Conservation (phyloP, 345 rosid species). For the Eucalyptus dawsonii region DNA sequence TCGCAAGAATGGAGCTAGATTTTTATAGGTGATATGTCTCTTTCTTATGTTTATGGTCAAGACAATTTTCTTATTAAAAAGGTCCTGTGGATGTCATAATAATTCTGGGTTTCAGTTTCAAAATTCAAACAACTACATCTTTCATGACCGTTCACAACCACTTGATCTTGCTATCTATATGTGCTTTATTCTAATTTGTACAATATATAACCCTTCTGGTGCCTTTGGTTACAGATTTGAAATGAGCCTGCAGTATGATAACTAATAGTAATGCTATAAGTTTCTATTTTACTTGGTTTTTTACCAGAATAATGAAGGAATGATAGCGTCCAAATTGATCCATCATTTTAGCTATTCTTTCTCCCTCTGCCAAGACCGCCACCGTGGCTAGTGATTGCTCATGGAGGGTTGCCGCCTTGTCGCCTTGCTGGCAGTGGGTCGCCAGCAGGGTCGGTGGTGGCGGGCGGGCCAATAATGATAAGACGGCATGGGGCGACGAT, state of each 20-base stretch:
- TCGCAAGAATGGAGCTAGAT: background rate
- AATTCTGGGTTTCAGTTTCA: background rate
- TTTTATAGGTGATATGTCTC: background rate
- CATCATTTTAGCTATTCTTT: background rate
- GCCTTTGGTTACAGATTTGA: background rate
- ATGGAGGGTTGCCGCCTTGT: background rate
- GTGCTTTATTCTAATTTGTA: background rate
- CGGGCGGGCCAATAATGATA: background rate
- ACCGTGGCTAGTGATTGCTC: background rate
- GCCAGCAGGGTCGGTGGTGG: background rate
- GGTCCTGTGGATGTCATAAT: background rate
- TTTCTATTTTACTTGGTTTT: background rate
- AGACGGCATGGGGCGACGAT: background rate
- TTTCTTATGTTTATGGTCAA: background rate
- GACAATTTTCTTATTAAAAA: background rate
- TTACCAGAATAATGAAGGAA: background rate
- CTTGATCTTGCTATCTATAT: background rate
- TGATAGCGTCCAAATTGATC: background rate
- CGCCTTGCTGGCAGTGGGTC: background rate
- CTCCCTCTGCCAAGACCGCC: background rate
- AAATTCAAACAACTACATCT: background rate
- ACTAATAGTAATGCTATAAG: background rate
- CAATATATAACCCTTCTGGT: background rate
- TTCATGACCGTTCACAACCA: background rate
- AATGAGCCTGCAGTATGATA: background rate